phyloP scores from a whole-genome alignment of 2,329 filamentous ascomycete species.

The Pestalotiopsis sp. region DNA sequence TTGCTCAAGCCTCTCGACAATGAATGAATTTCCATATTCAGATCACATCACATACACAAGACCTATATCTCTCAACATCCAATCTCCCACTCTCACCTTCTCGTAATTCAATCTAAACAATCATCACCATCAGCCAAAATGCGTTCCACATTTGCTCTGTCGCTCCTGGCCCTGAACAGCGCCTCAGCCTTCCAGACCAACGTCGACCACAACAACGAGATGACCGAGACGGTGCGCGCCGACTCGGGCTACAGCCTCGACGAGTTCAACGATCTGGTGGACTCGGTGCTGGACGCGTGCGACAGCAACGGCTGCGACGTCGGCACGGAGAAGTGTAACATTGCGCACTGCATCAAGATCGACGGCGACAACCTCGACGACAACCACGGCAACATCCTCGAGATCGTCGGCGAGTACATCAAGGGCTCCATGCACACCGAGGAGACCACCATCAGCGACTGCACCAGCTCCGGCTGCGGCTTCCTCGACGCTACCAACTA shows the following conservation, averaged over 20 bases:
- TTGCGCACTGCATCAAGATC: conserved; percentile 15
- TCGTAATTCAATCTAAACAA: neutral
- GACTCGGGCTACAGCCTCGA: conserved; percentile 12
- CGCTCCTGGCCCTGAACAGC: conserved; percentile 14
- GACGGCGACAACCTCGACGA: conserved; percentile 15
- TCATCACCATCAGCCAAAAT: neutral
- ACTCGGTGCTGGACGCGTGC: conserved; percentile 15
- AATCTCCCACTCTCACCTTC: neutral
- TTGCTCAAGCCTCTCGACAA: neutral
- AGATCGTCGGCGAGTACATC: conserved; percentile 14
- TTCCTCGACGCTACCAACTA: conserved; percentile 13
- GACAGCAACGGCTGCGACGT: conserved; percentile 16
- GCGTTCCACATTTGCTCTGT: neutral
- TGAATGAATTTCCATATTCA: neutral
- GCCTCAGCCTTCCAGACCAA: conserved; percentile 13
- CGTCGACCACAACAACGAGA: conserved; percentile 13
- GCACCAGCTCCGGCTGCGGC: conserved; percentile 14
- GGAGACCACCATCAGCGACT: conserved; percentile 13
- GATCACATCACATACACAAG: neutral
- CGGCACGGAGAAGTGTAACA: conserved; percentile 14
- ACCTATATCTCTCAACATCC: neutral
- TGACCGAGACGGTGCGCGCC: conserved; percentile 13
- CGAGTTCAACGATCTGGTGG: conserved; percentile 15
- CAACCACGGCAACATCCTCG: conserved; percentile 14
- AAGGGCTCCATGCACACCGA: conserved; percentile 14